Evolutionary conservation across 495 filamentous ascomycete species (phyloP), one percentile per base, ranked within the genome.

Genomic region (Penicillium soppii): DNA sequence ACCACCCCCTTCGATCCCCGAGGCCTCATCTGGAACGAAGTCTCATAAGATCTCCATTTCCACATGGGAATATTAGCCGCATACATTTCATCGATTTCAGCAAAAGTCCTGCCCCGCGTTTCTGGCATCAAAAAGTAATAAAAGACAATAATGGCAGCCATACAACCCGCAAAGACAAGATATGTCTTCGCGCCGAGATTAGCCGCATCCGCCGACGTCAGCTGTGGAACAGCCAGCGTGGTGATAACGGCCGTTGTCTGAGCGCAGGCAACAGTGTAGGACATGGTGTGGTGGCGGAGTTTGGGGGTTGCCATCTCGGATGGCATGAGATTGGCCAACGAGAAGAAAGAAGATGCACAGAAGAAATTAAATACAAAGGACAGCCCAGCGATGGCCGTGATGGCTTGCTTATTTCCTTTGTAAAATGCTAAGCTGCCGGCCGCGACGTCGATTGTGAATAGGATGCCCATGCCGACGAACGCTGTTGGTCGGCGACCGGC

Each of bases 71-170:
- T 56, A 27, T 65, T 68, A 4, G 70, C 70, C 56, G 73, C 74
- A 46, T 80, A 81, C 69, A 80, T 79, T 66, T 80, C 77, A 56
- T 80, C 68, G 5, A 81, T 74, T 55, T 81, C 77, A 9, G 73
- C 76, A 26, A 80, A 68, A 1, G 76, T 80, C 27, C 79, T 63
- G 43, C 77, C 73, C 5, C 67, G 61, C 0, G 79, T 82, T 59
- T 82, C 79, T 0, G 78, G 77, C 47, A 82, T 61, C 26, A 64
- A 75, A 23, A 82, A 63, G 46, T 70, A 82, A 4, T 74, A 70
- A 61, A 75, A 82, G 1, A 78, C 53, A 21, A 77, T 64, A 38
- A 78, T 71, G 10, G 37, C 58, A 20, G 53, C 61, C 70, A 71
- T 71, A 23, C 66, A 71, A 2, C 68, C 70, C 0, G 66, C 68